phyloP scores from a whole-genome alignment of 2,329 filamentous ascomycete genomes.

The Hypoxylon sp. region DNA sequence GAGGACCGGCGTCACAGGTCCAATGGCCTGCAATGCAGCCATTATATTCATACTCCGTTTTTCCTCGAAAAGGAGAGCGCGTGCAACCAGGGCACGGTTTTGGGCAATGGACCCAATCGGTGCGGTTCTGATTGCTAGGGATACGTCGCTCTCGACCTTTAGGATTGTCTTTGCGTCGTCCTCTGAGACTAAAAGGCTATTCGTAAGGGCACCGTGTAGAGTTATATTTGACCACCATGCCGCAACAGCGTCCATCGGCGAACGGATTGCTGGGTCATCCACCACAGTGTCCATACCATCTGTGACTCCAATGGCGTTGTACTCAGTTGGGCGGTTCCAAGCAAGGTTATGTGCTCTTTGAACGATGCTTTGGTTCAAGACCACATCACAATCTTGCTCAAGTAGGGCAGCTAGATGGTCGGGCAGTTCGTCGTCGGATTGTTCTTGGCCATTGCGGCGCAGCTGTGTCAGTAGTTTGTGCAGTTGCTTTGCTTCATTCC shows the following conservation, averaged over 20 bases:
- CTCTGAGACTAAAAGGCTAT: conserved; percentile 70
- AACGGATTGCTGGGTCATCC: conserved; percentile 86
- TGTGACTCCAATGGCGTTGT: conserved; percentile 74
- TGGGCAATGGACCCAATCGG: conserved; percentile 83
- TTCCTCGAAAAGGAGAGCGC: conserved; percentile 69
- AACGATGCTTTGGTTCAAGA: conserved; percentile 82
- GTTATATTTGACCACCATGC: conserved; percentile 89
- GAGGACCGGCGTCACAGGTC: conserved; percentile 58
- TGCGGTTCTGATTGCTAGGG: conserved; percentile 79
- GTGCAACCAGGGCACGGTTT: conserved; percentile 71
- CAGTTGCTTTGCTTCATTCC: conserved; percentile 83
- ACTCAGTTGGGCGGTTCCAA: conserved; percentile 83
- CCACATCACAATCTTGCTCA: conserved; percentile 84
- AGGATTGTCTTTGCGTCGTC: conserved; percentile 59
- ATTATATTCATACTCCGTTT: conserved; percentile 70
- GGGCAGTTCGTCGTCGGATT: conserved; percentile 77
- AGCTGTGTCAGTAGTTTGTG: conserved; percentile 64
- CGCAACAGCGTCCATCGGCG: conserved; percentile 89
- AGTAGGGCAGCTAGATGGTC: conserved; percentile 82
- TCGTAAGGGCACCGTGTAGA: conserved; percentile 77
- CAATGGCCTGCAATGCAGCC: conserved; percentile 67
- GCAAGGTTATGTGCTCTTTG: conserved; percentile 91
- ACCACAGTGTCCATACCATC: conserved; percentile 86
- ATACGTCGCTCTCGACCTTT: conserved; percentile 65
- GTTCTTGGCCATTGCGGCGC: conserved; percentile 58